Conservation (phyloP, 352 stramenopile genomes). For the Discostella stelligera region DNA sequence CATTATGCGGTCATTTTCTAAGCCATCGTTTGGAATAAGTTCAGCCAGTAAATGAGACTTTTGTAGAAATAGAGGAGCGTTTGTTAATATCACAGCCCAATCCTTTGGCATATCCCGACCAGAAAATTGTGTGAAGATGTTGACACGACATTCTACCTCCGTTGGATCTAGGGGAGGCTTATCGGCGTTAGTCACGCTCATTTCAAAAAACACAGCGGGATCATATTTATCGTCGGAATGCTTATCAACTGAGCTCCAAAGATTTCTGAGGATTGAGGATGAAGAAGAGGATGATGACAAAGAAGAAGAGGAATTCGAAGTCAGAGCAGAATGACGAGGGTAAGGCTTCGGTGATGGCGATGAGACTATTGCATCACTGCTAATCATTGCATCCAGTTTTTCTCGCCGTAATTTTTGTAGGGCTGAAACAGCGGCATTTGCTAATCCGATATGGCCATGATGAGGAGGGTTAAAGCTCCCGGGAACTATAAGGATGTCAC, state of each 20-base stretch:
- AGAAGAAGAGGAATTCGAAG: constrained; percentile 21
- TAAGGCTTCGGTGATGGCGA: not conserved
- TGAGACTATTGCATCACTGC: not conserved
- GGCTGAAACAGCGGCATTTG: constrained; percentile 53
- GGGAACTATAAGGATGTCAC: constrained; percentile 66
- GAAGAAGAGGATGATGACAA: constrained; percentile 23
- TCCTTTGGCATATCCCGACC: constrained; percentile 52
- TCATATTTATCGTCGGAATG: constrained; percentile 23
- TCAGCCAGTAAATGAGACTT: constrained; percentile 57
- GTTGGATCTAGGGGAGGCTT: constrained; percentile 66
- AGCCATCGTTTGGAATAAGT: constrained; percentile 2
- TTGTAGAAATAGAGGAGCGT: constrained; percentile 70
- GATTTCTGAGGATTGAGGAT: constrained; percentile 32
- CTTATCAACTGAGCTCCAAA: constrained; percentile 32
- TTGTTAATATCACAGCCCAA: constrained; percentile 75
- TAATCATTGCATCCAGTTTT: constrained; percentile 10
- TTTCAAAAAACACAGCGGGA: constrained; percentile 66
- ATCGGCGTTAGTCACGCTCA: constrained; percentile 73
- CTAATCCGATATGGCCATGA: constrained; percentile 64
- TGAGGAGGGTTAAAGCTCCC: constrained; percentile 80
- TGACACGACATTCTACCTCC: constrained; percentile 47
- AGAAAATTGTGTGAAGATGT: constrained; percentile 50
- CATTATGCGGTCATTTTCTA: constrained; percentile 18
- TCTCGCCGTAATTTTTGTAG: constrained; percentile 20
- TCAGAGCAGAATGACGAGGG: constrained; percentile 10